Conservation (phyloP, 2,329 filamentous ascomycete genomes). For the Fusarium guadeloupense region DNA sequence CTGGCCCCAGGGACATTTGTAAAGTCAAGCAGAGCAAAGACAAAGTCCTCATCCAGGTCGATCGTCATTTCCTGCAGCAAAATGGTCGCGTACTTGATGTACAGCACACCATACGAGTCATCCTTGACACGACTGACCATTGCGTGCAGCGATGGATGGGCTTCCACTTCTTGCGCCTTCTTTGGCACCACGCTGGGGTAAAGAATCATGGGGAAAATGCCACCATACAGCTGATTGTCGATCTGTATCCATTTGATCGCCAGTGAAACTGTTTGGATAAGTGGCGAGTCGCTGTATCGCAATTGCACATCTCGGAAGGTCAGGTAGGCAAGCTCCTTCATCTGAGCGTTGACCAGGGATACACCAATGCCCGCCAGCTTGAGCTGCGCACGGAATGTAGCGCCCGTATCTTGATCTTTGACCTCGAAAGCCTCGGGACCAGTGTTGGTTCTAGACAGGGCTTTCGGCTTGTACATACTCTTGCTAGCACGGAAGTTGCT, state of each 20-base stretch:
- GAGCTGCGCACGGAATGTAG: constrained; percentile 89
- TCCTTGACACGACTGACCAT: constrained; percentile 96
- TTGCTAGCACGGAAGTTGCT: constrained; percentile 94
- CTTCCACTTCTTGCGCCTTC: constrained; percentile 94
- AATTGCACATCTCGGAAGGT: constrained; percentile 92
- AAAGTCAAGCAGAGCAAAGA: constrained; percentile 95
- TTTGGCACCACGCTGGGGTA: constrained; percentile 98
- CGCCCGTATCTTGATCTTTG: constrained; percentile 87
- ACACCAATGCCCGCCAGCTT: constrained; percentile 90
- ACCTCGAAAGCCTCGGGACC: constrained; percentile 80
- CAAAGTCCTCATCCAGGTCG: constrained; percentile 97
- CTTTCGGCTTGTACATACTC: constrained; percentile 81
- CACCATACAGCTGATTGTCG: constrained; percentile 97
- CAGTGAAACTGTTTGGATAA: constrained; percentile 91
- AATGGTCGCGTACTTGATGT: constrained; percentile 97
- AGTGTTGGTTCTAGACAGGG: constrained; percentile 57
- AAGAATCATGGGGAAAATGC: constrained; percentile 95
- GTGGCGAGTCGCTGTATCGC: constrained; percentile 89
- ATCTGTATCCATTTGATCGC: constrained; percentile 99
- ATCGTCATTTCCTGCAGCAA: constrained; percentile 97
- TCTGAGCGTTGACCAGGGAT: constrained; percentile 90
- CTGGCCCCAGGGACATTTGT: constrained; percentile 90
- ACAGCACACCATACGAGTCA: constrained; percentile 95
- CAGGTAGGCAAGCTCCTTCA: constrained; percentile 92
- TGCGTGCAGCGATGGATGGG: constrained; percentile 91